phyloP scores from a whole-genome alignment of 2,329 filamentous ascomycete genomes.

The Cercospora berteroae region DNA sequence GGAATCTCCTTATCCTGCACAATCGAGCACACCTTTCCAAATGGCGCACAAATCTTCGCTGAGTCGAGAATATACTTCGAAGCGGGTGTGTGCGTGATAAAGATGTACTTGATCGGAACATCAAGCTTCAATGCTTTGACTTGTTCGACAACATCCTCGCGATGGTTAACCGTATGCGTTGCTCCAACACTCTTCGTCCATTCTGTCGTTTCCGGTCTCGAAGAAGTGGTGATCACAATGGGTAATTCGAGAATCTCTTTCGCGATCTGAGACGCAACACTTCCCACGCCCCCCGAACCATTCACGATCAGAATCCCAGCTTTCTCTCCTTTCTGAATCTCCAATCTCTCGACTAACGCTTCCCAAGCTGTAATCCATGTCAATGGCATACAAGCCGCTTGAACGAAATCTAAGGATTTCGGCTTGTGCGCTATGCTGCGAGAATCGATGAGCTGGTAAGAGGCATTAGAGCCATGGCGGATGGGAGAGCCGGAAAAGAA shows the following conservation, averaged over 20 bases:
- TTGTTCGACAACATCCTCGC: constrained; percentile 41
- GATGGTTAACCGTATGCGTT: constrained; percentile 47
- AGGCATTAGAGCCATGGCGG: constrained; percentile 45
- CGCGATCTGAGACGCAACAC: constrained; percentile 48
- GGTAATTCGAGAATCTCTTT: constrained; percentile 28
- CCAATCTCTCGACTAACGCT: constrained; percentile 45
- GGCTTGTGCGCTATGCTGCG: constrained; percentile 44
- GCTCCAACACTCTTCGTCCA: constrained; percentile 44
- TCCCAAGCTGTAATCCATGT: constrained; percentile 48
- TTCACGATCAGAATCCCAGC: constrained; percentile 46
- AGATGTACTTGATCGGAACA: constrained; percentile 21
- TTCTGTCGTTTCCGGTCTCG: constrained; percentile 41
- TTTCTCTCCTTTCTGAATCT: constrained; percentile 40
- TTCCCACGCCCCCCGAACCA: constrained; percentile 47
- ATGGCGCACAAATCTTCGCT: constrained; percentile 17
- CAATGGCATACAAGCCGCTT: constrained; percentile 47
- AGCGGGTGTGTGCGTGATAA: constrained; percentile 19
- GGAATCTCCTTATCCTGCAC: constrained; percentile 18
- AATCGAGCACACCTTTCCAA: constrained; percentile 20
- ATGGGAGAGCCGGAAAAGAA: constrained; percentile 45
- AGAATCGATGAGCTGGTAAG: constrained; percentile 46
- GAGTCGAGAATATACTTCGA: constrained; percentile 15
- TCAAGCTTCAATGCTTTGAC: constrained; percentile 26
- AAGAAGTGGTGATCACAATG: constrained; percentile 44
- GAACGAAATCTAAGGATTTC: constrained; percentile 39